These are phyloP conservation scores for Arthrobotrys iridis DNA, from an alignment of 2,329 filamentous ascomycete species.

Conservation along the genomic window DNA sequence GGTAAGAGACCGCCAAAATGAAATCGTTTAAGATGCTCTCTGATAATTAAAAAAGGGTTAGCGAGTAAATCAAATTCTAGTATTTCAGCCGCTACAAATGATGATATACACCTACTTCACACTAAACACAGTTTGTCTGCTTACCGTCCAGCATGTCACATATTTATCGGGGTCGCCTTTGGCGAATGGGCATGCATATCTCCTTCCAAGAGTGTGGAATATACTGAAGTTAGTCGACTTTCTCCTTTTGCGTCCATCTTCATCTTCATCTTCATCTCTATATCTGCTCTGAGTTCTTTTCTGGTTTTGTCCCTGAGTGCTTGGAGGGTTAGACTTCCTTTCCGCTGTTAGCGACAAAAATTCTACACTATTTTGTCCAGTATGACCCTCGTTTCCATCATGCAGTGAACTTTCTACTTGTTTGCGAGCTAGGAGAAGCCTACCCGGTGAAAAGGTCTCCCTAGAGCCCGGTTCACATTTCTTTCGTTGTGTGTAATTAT, in stretches of 20 bases:
- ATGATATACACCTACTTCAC: neutral
- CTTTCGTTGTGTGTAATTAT: neutral
- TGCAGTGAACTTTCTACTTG: neutral
- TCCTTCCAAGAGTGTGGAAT: neutral
- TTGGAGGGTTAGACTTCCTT: neutral
- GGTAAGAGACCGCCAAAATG: neutral
- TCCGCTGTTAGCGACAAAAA: neutral
- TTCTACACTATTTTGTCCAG: neutral
- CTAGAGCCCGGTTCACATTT: neutral
- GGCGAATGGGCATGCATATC: neutral
- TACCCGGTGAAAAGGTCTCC: neutral
- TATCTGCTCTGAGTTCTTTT: neutral
- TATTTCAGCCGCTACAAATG: neutral
- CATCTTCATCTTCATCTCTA: neutral
- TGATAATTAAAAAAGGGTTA: neutral
- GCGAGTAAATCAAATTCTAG: neutral
- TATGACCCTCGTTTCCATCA: neutral
- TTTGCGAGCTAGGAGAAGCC: too few relatives aligned
- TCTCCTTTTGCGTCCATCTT: neutral
- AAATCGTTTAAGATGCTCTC: neutral
- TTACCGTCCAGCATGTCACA: neutral
- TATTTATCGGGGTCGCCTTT: neutral
- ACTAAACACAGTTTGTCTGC: neutral
- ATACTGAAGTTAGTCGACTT: neutral
- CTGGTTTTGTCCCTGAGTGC: neutral